Percentiles rank a stretch among this genome's conserved stretches.
These are phyloP conservation scores for Thraustochytrium sp. DNA, from an alignment of 352 stramenopile genomes.

Conservation along the genomic window DNA sequence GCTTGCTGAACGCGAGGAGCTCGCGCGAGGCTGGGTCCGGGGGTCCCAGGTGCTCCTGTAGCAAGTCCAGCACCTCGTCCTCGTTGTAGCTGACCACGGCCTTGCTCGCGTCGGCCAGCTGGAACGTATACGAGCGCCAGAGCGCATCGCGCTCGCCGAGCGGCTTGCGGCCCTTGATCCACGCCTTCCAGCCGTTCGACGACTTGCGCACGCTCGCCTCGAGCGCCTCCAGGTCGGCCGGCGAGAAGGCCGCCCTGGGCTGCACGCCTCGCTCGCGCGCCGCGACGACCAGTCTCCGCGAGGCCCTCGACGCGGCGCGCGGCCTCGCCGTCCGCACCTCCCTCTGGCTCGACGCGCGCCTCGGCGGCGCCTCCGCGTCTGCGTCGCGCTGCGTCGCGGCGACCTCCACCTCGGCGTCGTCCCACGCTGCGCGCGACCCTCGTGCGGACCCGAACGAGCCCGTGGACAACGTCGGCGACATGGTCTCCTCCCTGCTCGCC, in stretches of 20 bases:
- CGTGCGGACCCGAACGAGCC: no score
- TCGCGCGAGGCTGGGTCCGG: not conserved
- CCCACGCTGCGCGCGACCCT: no score
- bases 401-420: no score
- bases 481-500: not conserved
- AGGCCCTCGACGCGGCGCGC: no score
- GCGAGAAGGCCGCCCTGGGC: not conserved
- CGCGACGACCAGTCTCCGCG: not conserved
- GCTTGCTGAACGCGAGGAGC: not conserved
- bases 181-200: not conserved
- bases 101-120: not conserved
- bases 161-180: not conserved
- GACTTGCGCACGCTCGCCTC: not conserved
- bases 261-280: not conserved
- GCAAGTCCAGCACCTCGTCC: not conserved
- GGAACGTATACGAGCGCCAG: not conserved
- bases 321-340: no score
- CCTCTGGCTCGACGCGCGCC: no score
- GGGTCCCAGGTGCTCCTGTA: not conserved
- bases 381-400: no score
- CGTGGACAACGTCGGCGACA: not conserved
- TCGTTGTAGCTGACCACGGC: not conserved
- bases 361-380: no score
- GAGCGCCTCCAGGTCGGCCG: not conserved
- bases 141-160: not conserved